These are phyloP conservation scores for Agaricus bisporus DNA, from an alignment of 768 basidiomycete species.

Conservation along the genomic window DNA sequence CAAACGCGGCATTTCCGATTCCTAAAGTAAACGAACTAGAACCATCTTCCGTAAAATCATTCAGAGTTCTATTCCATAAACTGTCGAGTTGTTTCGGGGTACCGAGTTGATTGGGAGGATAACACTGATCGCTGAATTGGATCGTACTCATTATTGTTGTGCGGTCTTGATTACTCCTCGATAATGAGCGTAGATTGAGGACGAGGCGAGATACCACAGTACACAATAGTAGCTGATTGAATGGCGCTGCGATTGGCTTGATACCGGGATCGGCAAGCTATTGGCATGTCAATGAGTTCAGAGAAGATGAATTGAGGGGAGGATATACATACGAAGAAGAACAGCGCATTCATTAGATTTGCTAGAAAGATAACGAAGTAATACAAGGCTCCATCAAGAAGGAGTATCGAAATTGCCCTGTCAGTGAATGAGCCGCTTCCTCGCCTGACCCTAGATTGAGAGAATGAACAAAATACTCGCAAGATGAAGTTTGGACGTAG, in stretches of 20 bases:
- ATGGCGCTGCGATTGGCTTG: constrained; percentile 24
- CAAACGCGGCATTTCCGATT: too few relatives aligned
- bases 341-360: constrained; percentile 21
- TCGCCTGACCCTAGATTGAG: not conserved
- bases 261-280: constrained; percentile 19
- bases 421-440: not conserved
- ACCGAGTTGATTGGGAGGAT: too few relatives aligned
- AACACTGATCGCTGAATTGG: too few relatives aligned
- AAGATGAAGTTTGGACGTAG: too few relatives aligned
- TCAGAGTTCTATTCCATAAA: too few relatives aligned
- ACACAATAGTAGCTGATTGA: constrained; percentile 23
- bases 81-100: too few relatives aligned
- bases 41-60: too few relatives aligned
- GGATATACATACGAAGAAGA: constrained; percentile 19
- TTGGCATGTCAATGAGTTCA: not conserved
- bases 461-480: too few relatives aligned
- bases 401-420: constrained; percentile 19
- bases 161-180: not conserved
- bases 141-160: not conserved
- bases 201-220: constrained; percentile 25
- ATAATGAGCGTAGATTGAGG: constrained; percentile 23
- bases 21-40: too few relatives aligned
- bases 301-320: not conserved
- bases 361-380: constrained; percentile 22
- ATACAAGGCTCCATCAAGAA: constrained; percentile 22